phyloP scores from a whole-genome alignment of 148 eudicot species.

The Salicornia ramosissima region DNA sequence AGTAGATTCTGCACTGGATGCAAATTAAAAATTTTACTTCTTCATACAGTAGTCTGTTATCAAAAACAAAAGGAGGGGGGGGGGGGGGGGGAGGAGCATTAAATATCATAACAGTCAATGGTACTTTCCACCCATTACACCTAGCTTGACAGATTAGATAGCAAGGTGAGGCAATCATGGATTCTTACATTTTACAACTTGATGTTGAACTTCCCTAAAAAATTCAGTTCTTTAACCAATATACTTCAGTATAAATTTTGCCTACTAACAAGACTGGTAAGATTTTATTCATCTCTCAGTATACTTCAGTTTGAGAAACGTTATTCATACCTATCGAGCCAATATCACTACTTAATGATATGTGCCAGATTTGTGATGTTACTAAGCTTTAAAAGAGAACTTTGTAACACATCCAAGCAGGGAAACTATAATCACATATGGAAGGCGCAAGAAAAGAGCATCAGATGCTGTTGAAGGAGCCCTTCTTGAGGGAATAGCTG shows the following conservation, averaged over 20 bases:
- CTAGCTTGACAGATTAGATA: neutral
- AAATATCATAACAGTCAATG: neutral
- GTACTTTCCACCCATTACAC: neutral
- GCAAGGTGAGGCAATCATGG: neutral
- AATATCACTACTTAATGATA: no score
- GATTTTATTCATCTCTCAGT: neutral
- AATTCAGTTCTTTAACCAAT: neutral
- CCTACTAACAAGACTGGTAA: neutral
- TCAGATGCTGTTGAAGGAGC: no score
- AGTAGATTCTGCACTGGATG: slow-evolving; percentile 58
- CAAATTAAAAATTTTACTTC: slow-evolving; percentile 32
- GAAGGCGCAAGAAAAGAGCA: no score
- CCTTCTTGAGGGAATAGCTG: no score
- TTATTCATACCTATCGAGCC: no score
- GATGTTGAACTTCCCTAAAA: neutral
- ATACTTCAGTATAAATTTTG: neutral
- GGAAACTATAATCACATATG: no score
- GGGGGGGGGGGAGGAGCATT: neutral
- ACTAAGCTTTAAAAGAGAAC: no score
- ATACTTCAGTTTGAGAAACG: no score
- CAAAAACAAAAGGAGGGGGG: neutral
- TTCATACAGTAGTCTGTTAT: neutral
- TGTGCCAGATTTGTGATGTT: no score
- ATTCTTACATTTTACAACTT: neutral
- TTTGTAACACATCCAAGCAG: no score